Evolutionary conservation across 192 early-diverging fungal genomes (phyloP).

Genomic region (Geranomyces variabilis): DNA sequence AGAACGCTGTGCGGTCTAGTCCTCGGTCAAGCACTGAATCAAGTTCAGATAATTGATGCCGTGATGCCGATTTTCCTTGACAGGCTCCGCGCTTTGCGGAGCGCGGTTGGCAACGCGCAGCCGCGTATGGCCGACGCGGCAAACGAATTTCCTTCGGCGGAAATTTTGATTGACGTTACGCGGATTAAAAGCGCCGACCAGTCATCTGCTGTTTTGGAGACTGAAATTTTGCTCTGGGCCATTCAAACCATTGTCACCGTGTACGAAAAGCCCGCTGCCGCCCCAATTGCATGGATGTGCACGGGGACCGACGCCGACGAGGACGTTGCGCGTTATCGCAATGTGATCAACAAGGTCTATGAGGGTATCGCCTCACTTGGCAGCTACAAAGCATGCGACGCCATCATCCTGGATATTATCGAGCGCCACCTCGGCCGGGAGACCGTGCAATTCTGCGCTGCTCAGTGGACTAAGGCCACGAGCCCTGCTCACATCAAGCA

Average conservation of each 20-base stretch:
- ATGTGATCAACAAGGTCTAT: neutral
- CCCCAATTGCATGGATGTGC: slow-evolving; percentile 4
- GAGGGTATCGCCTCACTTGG: neutral
- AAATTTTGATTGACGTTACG: neutral
- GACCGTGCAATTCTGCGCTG: slow-evolving; percentile 23
- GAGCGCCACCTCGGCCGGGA: slow-evolving; percentile 18
- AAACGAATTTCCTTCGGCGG: neutral
- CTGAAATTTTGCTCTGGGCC: neutral
- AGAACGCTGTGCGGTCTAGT: neutral
- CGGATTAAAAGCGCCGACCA: neutral
- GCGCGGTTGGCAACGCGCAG: neutral
- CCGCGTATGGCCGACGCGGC: neutral
- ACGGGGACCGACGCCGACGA: neutral
- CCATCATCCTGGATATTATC: slow-evolving; percentile 38
- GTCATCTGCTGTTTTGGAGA: neutral
- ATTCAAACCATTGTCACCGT: neutral
- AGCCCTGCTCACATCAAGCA: neutral
- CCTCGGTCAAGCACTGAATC: neutral
- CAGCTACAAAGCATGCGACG: slow-evolving; percentile 23
- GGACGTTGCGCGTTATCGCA: neutral
- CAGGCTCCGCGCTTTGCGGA: neutral
- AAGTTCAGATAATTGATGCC: neutral
- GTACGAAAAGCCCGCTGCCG: neutral
- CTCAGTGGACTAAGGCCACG: slow-evolving; percentile 15
- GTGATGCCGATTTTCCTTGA: neutral